Base-by-base conservation (phyloP, 768 basidiomycete genomes). In the Tylopilus subfusipes region DNA sequence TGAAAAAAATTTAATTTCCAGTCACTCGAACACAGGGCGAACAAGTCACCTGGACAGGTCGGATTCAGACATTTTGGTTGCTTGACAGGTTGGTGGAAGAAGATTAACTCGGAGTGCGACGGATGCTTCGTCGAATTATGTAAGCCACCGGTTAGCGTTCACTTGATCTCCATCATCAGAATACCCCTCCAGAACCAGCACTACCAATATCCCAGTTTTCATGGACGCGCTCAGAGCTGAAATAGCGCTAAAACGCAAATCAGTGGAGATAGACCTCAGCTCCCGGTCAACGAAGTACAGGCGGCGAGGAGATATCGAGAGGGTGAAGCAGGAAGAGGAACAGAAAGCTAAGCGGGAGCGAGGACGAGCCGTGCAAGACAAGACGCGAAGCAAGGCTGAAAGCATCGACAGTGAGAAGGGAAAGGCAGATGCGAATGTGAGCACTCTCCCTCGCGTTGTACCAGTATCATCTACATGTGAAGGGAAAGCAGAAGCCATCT, bases 191-290 rank as follows among this genome's bases (percentile, higher is more conserved):
- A 30, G 30, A 30, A 30, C 30, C 31, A 18, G 10, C 51, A 29
- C 46, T 49, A 56, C 36, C 33, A 40, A 34, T 33, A 3, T 9
- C 19, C 3, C 9, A 29, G 31, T 40, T 8, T 53, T 48, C 50
- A 98, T 99, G 95, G 88, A 98, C 70, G 85, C 84, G 11, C 88
- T 99, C 66, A 88, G 91, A 60, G 86, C 90, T 50, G 92, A 95
- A 70, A 87, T 99, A 56, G 86, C 84, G 16, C 72, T 82, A 52
- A 98, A 99, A 72, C 87, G 94, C 60, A 95, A 95, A 68, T 77
- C 82, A 5, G 70, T 90, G 3, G 73, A 79, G 43, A 74, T 80
- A 13, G 79, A 77, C n/a, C 21, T 59, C 7, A 56, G 66, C 39
- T 63, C 67, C n/a, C 76, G 85, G 7, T 82, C 87, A 0, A 81